These are phyloP conservation scores for Fusarium aywerte DNA, from an alignment of 2,329 filamentous ascomycete species.

Conservation along the genomic window DNA sequence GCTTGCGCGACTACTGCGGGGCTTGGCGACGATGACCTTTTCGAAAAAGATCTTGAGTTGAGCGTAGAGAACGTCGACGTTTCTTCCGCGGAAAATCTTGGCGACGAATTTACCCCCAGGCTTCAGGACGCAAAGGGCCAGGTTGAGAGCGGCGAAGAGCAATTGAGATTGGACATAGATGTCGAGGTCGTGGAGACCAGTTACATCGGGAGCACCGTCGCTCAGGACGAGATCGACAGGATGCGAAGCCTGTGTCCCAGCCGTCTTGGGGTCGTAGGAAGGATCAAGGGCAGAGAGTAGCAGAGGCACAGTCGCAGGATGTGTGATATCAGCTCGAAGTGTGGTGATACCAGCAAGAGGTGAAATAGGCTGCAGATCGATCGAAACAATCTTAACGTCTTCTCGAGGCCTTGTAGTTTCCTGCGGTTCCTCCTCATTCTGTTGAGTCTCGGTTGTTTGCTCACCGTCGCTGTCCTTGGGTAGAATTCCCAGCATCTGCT, in stretches of 20 bases:
- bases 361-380: conserved; percentile 96
- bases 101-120: conserved; percentile 97
- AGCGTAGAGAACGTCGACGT: conserved; percentile 94
- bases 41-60: conserved; percentile 92
- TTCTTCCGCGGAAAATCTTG: conserved; percentile 94
- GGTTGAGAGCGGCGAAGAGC: conserved; percentile 91
- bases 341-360: conserved; percentile 92
- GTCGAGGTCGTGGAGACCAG: conserved; percentile 94
- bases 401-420: conserved; percentile 60
- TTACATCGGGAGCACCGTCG: conserved; percentile 96
- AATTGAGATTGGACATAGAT: conserved; percentile 98
- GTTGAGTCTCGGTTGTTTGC: conserved; percentile 25
- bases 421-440: conserved; percentile 34
- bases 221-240: conserved; percentile 94
- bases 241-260: conserved; percentile 68
- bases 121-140: conserved; percentile 90
- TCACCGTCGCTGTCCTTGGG: conserved; percentile 46
- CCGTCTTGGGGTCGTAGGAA: conserved; percentile 62
- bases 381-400: conserved; percentile 92
- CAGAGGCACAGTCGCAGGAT: conserved; percentile 92
- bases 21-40: conserved; percentile 90
- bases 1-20: conserved; percentile 91
- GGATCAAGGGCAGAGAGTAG: conserved; percentile 87
- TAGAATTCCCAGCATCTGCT: conserved; percentile 68
- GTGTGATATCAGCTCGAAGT: conserved; percentile 94